Evolutionary conservation across 1,284 basidiomycete genomes (phyloP), one percentile per base, ranked within the genome.

Genomic region (Garcileccinum viscosum): DNA sequence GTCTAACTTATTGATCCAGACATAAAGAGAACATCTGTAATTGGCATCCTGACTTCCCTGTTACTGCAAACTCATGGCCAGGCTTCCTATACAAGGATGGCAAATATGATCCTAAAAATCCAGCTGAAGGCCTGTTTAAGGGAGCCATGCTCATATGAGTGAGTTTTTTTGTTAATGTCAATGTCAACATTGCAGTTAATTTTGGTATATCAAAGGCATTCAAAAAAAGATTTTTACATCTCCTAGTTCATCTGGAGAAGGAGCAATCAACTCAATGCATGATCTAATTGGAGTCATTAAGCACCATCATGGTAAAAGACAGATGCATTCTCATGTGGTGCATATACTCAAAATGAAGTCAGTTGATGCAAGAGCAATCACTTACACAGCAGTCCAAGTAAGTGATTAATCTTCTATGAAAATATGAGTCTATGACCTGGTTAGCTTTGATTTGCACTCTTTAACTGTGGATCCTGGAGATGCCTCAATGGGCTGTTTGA

Each of bases 61-160:
- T 74, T 0, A 74, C 58, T 0, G 64, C 65, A 0, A 30, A 62
- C 64, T 59, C 56, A 2, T 74, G 72, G 73, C 73, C 69, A 3
- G 59, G 35, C 1, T 64, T 72, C 12, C 37, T 71, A 2, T 70
- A 74, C 30, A 40, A 44, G 30, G 24, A 70, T 1, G 15, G 44
- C 1, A 5, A 14, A 40, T 70, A 69, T 19, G 47, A 74, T n/a
- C 42, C 67, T 1, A 12, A 42, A 11, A 37, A 73, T 22, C 59
- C 62, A 0, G n/a, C 47, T 4, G 61, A 66, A 14, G 69, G 71
- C 1, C 56, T 73, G 2, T 69, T 73, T 63, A 68, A 63, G 32
- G 56, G 58, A 14, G 8, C 6, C 22, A n/a, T 60, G 33, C 59
- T 60, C 17, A n/a, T 60, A 7, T 5, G 35, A 11, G 59, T 60